Conservation (phyloP, 2,329 filamentous ascomycete genomes). For the Xylaria sp. region DNA sequence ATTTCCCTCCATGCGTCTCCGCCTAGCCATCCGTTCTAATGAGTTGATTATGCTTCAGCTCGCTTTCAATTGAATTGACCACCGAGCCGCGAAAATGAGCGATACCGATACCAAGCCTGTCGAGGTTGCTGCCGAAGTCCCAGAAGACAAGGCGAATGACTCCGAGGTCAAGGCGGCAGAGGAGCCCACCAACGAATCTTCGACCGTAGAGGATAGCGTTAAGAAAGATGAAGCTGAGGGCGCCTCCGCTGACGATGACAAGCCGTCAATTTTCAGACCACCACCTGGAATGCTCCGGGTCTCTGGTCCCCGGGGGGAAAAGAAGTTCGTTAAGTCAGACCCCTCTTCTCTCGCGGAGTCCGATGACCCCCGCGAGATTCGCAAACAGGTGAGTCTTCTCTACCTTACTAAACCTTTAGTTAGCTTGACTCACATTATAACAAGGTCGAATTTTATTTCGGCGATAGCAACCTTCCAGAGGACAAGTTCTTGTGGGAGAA, state of each 20-base stretch:
- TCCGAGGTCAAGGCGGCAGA: conserved; percentile 23
- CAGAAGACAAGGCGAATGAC: conserved; percentile 21
- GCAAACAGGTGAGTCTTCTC: conserved; percentile 74
- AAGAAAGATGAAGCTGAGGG: conserved; percentile 40
- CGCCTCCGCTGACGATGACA: conserved; percentile 43
- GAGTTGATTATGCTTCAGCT: neutral
- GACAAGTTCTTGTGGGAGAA: conserved; percentile 88
- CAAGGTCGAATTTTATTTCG: conserved; percentile 63
- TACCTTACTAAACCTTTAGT: neutral
- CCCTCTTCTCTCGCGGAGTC: conserved; percentile 74
- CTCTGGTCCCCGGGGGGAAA: conserved; percentile 50
- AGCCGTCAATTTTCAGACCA: conserved; percentile 36
- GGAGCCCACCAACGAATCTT: conserved; percentile 19
- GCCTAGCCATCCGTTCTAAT: neutral
- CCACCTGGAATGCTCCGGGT: conserved; percentile 57
- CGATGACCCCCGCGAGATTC: conserved; percentile 82
- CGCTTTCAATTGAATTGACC: neutral
- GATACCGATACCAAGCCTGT: conserved; percentile 49
- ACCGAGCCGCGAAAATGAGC: conserved; percentile 44
- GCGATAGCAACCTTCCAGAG: conserved; percentile 71
- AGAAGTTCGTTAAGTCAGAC: conserved; percentile 75
- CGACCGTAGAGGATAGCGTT: conserved; percentile 41
- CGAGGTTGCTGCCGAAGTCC: conserved; percentile 48
- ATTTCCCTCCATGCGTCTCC: neutral
- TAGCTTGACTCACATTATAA: conserved; percentile 17